Base-by-base conservation (phyloP, 2,329 filamentous ascomycete species). In the Cladophialophora psammophila region DNA sequence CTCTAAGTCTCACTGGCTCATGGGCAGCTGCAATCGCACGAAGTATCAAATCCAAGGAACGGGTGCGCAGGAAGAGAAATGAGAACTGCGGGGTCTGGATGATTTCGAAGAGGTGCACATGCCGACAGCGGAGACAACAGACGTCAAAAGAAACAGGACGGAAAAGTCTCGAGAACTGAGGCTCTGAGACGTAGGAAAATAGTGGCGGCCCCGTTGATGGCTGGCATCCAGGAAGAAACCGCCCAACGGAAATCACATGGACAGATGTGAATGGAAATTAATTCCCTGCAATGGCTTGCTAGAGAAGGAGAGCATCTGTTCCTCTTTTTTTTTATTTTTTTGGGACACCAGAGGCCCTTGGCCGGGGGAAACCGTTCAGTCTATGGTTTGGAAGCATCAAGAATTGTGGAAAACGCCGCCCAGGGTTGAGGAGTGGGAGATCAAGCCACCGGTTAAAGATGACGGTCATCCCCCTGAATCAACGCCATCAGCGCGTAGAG, bases 391-490 rank as follows among this genome's bases (percentile, higher is more conserved):
- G 18, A 50, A 50, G 45, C 34, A 35, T 58, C 35, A 20, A 58
- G n/a, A 15, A 10, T 57, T 20, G 55, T 58, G 55, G 55, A 58
- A 58, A 58, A 36, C 53, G 15, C 53, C 35, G 15, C 35, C 34
- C 54, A 57, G 15, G 54, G 54, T 57, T 50, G n/a, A 50, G 13
- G 45, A 26, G n/a, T 15, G 32, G 40, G 36, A 45, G 36, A 10
- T 52, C 36, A 50, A 56, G 48, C 31, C 32, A 57, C 35, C 52
- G 61, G 61, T 32, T 57, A 42, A 48, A 64, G 34, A 55, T 57
- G 61, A 35, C 52, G 20, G 40, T 54, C 13, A 26, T 7, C 26
- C 2, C 32, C 3, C 10, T 8, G 32, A 13, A 50, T 26, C 45
- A 20, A 20, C 45, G 13, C 40, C 40, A 42, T n/a, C 40, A 42